These are phyloP conservation scores for Neophaeococcomyces mojaviensis DNA, from an alignment of 2,329 filamentous ascomycete genomes.

Conservation along the genomic window DNA sequence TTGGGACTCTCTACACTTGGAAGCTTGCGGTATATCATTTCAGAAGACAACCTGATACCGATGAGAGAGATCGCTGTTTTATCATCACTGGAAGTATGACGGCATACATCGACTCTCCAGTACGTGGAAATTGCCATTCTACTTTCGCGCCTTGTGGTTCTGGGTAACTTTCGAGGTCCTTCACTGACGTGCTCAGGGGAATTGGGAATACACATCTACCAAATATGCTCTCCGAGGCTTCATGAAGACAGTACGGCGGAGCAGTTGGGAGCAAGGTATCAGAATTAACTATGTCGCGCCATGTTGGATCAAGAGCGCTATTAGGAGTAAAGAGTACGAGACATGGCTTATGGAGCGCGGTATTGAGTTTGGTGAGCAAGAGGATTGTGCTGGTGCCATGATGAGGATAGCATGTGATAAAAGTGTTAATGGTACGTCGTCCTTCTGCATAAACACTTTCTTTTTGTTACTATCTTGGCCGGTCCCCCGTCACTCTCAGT, in stretches of 20 bases:
- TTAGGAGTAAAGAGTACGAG: conserved; percentile 15
- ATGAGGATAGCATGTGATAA: conserved; percentile 29
- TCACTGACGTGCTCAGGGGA: conserved; percentile 24
- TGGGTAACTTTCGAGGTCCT: no score
- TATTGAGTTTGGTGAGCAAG: conserved; percentile 16
- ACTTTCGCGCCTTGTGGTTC: no score
- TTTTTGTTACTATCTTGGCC: no score
- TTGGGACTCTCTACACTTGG: conserved; percentile 39
- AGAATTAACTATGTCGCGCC: conserved; percentile 43
- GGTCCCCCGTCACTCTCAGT: no score
- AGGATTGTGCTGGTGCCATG: conserved; percentile 16
- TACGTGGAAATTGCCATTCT: conserved; percentile 14
- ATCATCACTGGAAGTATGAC: conserved; percentile 45
- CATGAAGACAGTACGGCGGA: conserved; percentile 36
- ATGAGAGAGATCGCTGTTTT: conserved; percentile 38
- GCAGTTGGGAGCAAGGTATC: conserved; percentile 36
- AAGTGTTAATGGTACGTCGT: conserved; percentile 26
- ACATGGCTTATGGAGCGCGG: conserved; percentile 13
- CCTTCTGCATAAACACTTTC: conserved; percentile 28
- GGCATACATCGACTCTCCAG: conserved; percentile 41
- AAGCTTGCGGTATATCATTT: conserved; percentile 44
- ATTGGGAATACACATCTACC: conserved; percentile 36
- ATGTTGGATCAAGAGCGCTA: conserved; percentile 23
- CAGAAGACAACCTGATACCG: conserved; percentile 29
- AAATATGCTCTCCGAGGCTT: conserved; percentile 41